Base-by-base conservation (phyloP, 1,284 basidiomycete species). In the Apiotrichum mycotoxinovorans region DNA sequence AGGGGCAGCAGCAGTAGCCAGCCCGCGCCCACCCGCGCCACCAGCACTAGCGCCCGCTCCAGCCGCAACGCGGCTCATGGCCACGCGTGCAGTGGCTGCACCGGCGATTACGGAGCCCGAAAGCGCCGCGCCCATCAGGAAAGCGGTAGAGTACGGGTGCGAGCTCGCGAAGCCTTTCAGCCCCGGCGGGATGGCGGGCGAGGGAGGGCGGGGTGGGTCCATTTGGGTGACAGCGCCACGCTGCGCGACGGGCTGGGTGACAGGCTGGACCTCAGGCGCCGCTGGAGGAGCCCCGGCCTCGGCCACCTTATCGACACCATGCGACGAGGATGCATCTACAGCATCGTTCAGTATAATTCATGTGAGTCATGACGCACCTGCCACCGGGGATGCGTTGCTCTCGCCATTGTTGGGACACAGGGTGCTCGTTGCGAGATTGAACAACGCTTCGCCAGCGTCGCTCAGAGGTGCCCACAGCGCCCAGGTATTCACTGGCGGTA, bases 101-200 rank as follows among this genome's bases (percentile, higher is more conserved):
- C 60, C 60, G 0, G 45, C 48, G 1, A 56, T 34, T 12, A 51
- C 46, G 3, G 57, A 56, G 17, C 33, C 54, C 9, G 56, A 48
- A 26, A 62, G 25, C 17, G 54, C 44, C 0, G 56, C 60, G 5
- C 60, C 60, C 35, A 58, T 43, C 20, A 62, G 57, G 42, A 62
- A 62, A 2, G 60, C 57, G 17, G 56, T 55, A 26, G 56, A 55
- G 54, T 58, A 58, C 22, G 60, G 60, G 48, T 62, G 60, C 22
- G 40, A 38, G 1, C 54, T 51, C 14, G 53, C 53, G 23, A 56
- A 20, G 17, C 35, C n/a, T 5, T 34, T 30, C 4, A 61, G 22
- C 30, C 48, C 18, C 17, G 48, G 41, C 7, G 58, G 54, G 8
- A 60, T 40, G 23, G 40, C 55, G 1, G 55, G 45, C 2, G 56